Evolutionary conservation across 176 grass and related monocot species (phyloP).

Genomic region (Paspalum vaginatum): DNA sequence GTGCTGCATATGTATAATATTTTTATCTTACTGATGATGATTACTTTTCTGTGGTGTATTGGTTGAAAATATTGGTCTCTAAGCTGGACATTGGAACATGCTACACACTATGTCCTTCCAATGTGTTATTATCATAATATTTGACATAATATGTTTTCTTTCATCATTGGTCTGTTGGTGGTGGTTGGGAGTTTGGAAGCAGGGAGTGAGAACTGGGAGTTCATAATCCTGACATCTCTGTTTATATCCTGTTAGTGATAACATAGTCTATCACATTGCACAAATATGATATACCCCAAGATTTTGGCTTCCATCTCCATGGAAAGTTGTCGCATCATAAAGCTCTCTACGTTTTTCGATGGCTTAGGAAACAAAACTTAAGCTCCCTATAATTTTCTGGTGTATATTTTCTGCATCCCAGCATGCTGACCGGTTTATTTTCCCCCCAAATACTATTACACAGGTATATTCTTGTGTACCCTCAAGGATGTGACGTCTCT

Average conservation of each 20-base stretch:
- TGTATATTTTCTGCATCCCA: constrained; percentile 19
- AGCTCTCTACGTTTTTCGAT: constrained; percentile 6
- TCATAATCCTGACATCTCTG: not conserved
- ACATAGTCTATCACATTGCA: constrained; percentile 3
- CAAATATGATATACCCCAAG: not conserved
- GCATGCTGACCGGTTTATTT: constrained; percentile 13
- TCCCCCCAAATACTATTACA: constrained; percentile 33
- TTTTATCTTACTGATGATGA: constrained; percentile 1
- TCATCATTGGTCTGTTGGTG: not conserved
- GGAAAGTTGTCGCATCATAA: constrained; percentile 10
- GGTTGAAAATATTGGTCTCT: constrained; percentile 9
- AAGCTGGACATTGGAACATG: constrained; percentile 28
- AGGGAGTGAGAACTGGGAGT: constrained; percentile 25
- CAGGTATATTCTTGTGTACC: constrained; percentile 99
- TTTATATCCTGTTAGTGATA: constrained; percentile 29
- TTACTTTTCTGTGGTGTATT: not conserved
- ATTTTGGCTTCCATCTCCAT: not conserved
- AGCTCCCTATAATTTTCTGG: constrained; percentile 14
- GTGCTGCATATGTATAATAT: not conserved
- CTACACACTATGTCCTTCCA: not conserved
- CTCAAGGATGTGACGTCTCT: constrained; percentile 95
- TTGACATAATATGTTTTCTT: constrained; percentile 18
- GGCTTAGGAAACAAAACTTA: constrained; percentile 7
- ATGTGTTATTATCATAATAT: not conserved
- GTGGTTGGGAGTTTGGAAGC: not conserved